Evolutionary conservation across 2,329 filamentous ascomycete genomes (phyloP), one percentile per base, ranked within the genome.

Genomic region (Apiospora saccharicola): DNA sequence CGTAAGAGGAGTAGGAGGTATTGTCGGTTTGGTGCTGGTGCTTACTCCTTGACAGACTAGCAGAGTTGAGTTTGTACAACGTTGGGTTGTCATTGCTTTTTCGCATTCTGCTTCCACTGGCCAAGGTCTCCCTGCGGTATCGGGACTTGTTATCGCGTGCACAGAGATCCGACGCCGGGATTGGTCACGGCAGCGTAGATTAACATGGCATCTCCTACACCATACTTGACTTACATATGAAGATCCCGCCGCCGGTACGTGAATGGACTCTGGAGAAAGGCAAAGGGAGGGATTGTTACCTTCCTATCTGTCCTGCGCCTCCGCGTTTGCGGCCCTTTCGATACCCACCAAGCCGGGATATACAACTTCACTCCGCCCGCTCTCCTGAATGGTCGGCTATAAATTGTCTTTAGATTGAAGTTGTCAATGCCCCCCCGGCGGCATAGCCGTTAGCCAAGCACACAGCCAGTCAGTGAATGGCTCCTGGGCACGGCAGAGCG

Each of bases 301-400:
- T 68, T 68, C 67, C 67, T 68, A 68, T 68, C 67, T 68, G 43
- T 22, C 24, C 26, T 49, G 67, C 34, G 67, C 67, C 57, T 64
- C 57, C 57, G 57, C 22, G 30, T 64, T 64, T 64, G 34, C 57
- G 57, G 57, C 57, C 57, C 57, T 64, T 64, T 64, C 30, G 57
- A 64, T 64, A 64, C 57, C 57, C 57, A 64, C 57, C 34, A 10
- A 64, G 57, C 19, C 57, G 57, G 57, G 57, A 64, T 64, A 41
- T 64, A 37, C 34, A 37, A 64, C 19, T 64, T 64, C 57, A n/a
- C 57, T 41, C 57, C 34, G 57, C 57, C 57, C 7, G 57, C 34
- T 24, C 34, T 37, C 57, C 34, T 64, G 57, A 64, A 10, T 64
- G 57, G 57, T 64, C 57, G 57, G 57, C 24, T n/a, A 64, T 64